Base-by-base conservation (phyloP, 208 protist genomes). In the Crithidia thermophila region DNA sequence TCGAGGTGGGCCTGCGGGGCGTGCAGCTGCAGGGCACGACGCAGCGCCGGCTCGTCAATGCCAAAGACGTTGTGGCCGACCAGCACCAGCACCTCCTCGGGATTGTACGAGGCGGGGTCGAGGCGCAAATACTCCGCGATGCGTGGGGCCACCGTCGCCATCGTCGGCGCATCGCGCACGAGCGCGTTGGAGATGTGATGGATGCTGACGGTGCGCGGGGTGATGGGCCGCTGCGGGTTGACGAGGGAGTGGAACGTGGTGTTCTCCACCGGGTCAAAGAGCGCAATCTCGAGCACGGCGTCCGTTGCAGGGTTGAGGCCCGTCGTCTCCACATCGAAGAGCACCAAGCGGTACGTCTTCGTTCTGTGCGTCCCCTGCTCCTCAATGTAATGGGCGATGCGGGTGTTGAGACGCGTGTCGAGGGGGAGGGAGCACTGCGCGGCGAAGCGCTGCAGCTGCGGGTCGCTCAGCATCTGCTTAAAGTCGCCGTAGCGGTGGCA, bases 281-380 rank as follows among this genome's bases (percentile, higher is more conserved):
- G 55, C 23, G 84, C 89, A 43, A 97, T 68, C 46, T 97, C 91
- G 42, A 97, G 81, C 14, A 97, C 90, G 18, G 72, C 79, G 40
- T 97, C 91, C 18, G 86, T 92, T 27, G 74, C 47, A 1, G 81
- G 65, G 64, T 94, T 94, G 25, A 97, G 80, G 27, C 91, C 91
- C 2, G 91, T 97, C 33, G 87, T 93, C 75, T 97, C 91, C 20
- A 97, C 62, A 58, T 97, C 91, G 56, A 94, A 94, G 20, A 94
- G 49, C 7, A 97, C 81, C 11, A 94, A 11, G 45, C 89, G 74
- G 65, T 80, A 70, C 20, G 43, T 67, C 43, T 67, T 62, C 5
- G 36, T 9, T 23, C 61, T 50, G 31, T 78, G 72, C 23, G 72
- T 66, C 27, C 62, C 72, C 28, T 76, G 53, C 27, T 67, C 52